Percentiles rank a stretch among this genome's conserved stretches.
These are phyloP conservation scores for Talaromyces liani DNA, from an alignment of 495 filamentous ascomycete species.

Conservation along the genomic window DNA sequence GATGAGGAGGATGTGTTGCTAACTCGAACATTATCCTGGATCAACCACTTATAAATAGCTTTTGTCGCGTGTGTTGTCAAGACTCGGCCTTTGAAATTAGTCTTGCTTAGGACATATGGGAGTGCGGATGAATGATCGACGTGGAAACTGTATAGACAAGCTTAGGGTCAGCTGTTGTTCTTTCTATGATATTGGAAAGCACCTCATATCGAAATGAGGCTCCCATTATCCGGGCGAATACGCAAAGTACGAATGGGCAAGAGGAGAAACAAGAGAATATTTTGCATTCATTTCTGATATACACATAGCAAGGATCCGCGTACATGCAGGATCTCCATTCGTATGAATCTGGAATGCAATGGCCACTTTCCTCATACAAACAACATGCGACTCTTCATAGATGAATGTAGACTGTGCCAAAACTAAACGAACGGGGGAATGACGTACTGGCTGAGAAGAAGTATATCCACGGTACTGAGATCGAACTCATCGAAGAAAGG, in stretches of 20 bases:
- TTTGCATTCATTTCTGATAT: conserved; percentile 15
- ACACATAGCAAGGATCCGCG: conserved; percentile 5
- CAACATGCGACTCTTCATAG: not conserved
- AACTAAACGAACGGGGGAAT: not conserved
- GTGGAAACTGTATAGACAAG: conserved; percentile 65
- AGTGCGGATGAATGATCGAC: conserved; percentile 94
- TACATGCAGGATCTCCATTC: not conserved
- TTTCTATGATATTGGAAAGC: not conserved
- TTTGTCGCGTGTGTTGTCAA: conserved; percentile 99
- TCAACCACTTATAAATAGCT: conserved; percentile 99
- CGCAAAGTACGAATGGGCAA: conserved; percentile 1
- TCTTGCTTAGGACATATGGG: conserved; percentile 95
- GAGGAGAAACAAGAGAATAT: conserved; percentile 5
- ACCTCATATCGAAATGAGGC: not conserved
- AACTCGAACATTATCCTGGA: conserved; percentile 91
- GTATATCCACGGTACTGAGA: conserved; percentile 90
- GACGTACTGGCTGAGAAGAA: conserved; percentile 95
- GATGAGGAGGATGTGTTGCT: conserved; percentile 67
- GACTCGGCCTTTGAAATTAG: conserved; percentile 90
- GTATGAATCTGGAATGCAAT: not conserved
- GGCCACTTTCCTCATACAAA: not conserved
- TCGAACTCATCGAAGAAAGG: conserved; percentile 99
- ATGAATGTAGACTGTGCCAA: not conserved
- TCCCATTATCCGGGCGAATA: not conserved
- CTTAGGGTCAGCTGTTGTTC: conserved; percentile 12